These are phyloP conservation scores for Rubia yunnanensis DNA, from an alignment of 257 asterid species.

Conservation along the genomic window DNA sequence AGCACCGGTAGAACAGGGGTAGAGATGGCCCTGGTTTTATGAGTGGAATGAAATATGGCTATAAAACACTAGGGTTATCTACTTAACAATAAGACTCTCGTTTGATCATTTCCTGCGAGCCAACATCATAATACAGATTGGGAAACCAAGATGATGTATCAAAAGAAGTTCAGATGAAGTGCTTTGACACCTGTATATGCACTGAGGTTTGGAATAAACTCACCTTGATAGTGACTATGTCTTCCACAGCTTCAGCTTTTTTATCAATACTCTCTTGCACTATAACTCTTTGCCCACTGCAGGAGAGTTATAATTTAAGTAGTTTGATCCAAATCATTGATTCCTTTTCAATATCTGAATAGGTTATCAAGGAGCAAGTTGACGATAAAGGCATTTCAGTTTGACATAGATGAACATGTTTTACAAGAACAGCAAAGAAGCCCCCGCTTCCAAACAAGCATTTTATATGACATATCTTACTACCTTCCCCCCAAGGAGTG, in stretches of 20 bases:
- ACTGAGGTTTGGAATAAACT: background rate
- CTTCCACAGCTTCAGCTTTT: conserved; percentile 27
- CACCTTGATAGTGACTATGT: conserved; percentile 1
- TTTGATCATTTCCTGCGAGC: background rate
- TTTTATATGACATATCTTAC: too few species aligned
- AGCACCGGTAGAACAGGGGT: too few species aligned
- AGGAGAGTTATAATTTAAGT: conserved; percentile 19
- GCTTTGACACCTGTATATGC: background rate
- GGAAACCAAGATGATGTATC: background rate
- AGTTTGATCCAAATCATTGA: conserved; percentile 4
- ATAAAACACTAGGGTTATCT: background rate
- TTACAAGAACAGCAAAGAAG: background rate
- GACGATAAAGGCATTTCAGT: background rate
- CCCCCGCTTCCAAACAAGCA: too few species aligned
- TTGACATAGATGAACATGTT: background rate
- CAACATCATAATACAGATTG: background rate
- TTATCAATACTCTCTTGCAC: conserved; percentile 47
- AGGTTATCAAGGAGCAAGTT: background rate
- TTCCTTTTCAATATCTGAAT: background rate
- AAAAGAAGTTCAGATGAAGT: background rate
- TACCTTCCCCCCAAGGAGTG: too few species aligned
- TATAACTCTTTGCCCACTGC: conserved; percentile 83
- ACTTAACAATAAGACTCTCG: background rate
- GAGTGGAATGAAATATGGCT: background rate
- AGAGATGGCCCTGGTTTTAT: too few species aligned